Base-by-base conservation (phyloP, 2,329 filamentous ascomycete genomes). In the Botrytis hyacinthi region DNA sequence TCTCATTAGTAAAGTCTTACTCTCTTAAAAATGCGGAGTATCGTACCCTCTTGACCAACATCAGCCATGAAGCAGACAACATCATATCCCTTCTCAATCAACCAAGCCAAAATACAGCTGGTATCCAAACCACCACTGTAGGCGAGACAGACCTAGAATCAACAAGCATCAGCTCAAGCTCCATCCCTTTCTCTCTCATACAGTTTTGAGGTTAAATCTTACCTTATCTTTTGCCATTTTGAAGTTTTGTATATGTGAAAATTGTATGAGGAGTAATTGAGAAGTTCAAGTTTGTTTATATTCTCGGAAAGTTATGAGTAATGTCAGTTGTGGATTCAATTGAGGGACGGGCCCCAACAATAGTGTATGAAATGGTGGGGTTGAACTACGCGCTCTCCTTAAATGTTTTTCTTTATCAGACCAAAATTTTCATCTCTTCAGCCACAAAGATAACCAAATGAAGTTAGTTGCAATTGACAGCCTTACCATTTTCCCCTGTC, bases 31-130 rank as follows among this genome's bases (percentile, higher is more conserved):
- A 79, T 81, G 5, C 77, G 78, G 60, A 46, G 18, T 35, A 57
- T 22, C 54, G 12, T 76, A 79, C 76, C 85, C 80, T 91, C 89
- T 84, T 93, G 91, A 74, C 92, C 92, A 78, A 93, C 89, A 83
- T 93, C 87, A 84, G 91, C 91, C 81, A 92, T 85, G 81, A 85
- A 87, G 81, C 83, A 84, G 37, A 81, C 54, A 54, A 80, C 78
- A 77, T 86, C 85, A 79, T 86, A 87, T 54, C 84, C 85, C 78
- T 86, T 81, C 78, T 87, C 85, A 75, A 85, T 83, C 66, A 85
- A 81, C 83, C 84, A 85, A 75, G 81, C 81, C 75, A 84, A 79
- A 75, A 83, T 84, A 79, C 83, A 84, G 77, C 81, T 83, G 75
- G 84, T 85, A 77, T 85, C 83, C 57, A 85, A 81, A 79, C 84